Evolutionary conservation across 2,329 filamentous ascomycete species (phyloP), one percentile per base, ranked within the genome.

Genomic region (Tolypocladium cylindrosporum): DNA sequence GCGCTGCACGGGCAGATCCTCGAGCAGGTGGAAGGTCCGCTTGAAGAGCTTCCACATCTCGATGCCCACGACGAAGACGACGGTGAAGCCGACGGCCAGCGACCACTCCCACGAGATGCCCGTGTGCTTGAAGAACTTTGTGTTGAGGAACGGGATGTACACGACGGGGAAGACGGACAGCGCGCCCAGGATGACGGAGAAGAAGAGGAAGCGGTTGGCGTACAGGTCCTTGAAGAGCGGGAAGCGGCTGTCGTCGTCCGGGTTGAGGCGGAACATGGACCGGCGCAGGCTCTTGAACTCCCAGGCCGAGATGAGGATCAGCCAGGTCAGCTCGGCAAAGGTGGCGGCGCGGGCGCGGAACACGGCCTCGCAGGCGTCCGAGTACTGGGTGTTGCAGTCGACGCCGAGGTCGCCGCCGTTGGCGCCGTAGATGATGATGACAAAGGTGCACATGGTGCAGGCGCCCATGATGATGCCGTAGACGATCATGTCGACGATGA

Each of bases 401-500:
- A 66, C 59, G 51, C 86, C 86, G 6, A 89, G 79, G 55, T 79
- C 62, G 21, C 80, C 80, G 56, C 71, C 71, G 59, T 84, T 79
- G 63, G 74, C 78, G 27, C 83, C 83, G 62, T 82, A 84, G 48
- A 84, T 73, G 59, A 84, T 73, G 63, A 89, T 87, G 57, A 87
- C 81, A 54, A 89, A 91, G 1, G 87, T 82, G 64, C 76, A 74
- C 66, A 84, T 78, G 52, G 79, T 87, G 61, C 90, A 84, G 2
- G 78, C 81, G 2, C 88, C 88, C 85, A 93, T 91, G 77, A 89
- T 86, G 63, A 86, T 67, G 34, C 90, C 90, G 67, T 93, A 92
- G 21, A 91, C 84, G 14, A 90, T 69, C 82, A 91, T 92, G 71
- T 94, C 90, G 61, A 87, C 73, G 54, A 92, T 80, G 63, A 94